Conservation (phyloP, 176 grass and related monocot species). For the Tillandsia leiboldiana region DNA sequence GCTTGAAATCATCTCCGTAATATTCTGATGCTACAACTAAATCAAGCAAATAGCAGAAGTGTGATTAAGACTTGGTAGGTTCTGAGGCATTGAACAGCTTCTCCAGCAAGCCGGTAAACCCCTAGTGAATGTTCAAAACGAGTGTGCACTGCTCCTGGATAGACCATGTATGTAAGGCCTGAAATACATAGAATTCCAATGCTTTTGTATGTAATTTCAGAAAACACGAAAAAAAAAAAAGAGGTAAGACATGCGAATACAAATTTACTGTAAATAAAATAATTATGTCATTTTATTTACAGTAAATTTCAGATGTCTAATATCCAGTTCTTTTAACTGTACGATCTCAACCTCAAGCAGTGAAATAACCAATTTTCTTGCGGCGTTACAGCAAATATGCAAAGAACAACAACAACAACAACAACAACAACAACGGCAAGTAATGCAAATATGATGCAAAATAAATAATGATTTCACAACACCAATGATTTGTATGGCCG, state of each 20-base stretch:
- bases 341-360: too few species aligned
- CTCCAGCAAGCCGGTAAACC: slow-evolving; percentile 63
- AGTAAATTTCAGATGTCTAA: too few species aligned
- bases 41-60: slow-evolving; percentile 8
- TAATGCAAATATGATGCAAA: too few species aligned
- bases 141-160: slow-evolving; percentile 81
- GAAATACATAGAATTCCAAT: slow-evolving; percentile 12
- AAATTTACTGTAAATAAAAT: too few species aligned
- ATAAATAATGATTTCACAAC: too few species aligned
- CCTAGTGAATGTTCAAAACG: slow-evolving; percentile 93
- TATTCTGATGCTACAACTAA: slow-evolving; percentile 7
- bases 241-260: background rate
- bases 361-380: too few species aligned
- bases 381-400: too few species aligned
- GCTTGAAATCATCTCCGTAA: slow-evolving; percentile 1
- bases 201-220: background rate
- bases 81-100: slow-evolving; percentile 48
- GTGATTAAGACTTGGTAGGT: slow-evolving; percentile 47
- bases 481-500: too few species aligned
- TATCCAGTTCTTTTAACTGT: too few species aligned
- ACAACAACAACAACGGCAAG: too few species aligned
- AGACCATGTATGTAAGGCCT: slow-evolving; percentile 89
- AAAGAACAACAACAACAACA: too few species aligned
- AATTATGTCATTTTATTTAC: too few species aligned
- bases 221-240: background rate